Percentiles rank a stretch among this genome's conserved stretches.
Evolutionary conservation across 495 filamentous ascomycete genomes (phyloP).

Genomic region (Letharia columbiana): DNA sequence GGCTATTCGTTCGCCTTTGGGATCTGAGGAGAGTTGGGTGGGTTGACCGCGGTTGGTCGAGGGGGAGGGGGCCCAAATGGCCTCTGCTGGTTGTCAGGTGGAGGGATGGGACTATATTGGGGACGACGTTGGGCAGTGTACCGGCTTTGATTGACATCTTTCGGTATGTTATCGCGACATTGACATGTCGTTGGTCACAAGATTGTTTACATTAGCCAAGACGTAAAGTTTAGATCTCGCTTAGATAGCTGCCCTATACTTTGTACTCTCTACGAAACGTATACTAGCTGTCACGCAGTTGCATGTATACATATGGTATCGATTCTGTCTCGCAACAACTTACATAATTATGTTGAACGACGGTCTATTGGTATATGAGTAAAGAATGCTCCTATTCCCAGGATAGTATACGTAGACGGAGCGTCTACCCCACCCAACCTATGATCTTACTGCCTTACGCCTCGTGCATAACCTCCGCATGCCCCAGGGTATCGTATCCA

Average conservation of each 20-base stretch:
- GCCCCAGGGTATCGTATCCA: neutral
- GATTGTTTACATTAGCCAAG: constrained; percentile 1
- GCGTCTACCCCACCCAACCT: neutral
- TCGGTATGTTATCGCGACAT: neutral
- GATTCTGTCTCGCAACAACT: neutral
- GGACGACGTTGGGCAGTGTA: neutral
- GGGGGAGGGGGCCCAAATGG: constrained; percentile 68
- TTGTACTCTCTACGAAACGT: neutral
- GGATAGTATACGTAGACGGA: neutral
- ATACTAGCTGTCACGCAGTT: neutral
- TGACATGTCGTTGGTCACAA: neutral
- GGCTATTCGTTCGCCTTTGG: constrained; percentile 85
- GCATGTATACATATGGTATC: neutral
- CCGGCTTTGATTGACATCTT: neutral
- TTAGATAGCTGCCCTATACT: neutral
- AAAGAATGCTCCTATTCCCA: neutral
- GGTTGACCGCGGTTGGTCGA: constrained; percentile 78
- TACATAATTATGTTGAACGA: neutral
- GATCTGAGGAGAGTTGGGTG: constrained; percentile 80
- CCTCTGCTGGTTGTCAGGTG: constrained; percentile 36
- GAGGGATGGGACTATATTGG: no score
- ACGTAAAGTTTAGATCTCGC: neutral
- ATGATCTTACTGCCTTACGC: neutral
- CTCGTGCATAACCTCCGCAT: neutral
- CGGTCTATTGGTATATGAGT: neutral